phyloP scores from a whole-genome alignment of 129 eudicot species.

The Flaveria sonorensis region DNA sequence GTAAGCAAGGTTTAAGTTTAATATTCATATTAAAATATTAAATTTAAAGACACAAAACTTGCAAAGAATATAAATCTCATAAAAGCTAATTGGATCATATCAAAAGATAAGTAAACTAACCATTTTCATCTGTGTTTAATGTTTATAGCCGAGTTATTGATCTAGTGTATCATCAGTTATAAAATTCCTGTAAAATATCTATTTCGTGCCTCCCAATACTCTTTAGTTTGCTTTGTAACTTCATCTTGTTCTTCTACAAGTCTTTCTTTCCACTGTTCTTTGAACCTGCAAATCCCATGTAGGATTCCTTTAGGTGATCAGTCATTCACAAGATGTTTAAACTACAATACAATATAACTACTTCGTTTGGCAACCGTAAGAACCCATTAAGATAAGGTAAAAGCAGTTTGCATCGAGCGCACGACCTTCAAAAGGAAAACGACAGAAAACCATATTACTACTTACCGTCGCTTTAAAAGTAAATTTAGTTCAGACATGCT shows the following conservation, averaged over 20 bases:
- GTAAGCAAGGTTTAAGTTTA: too few species aligned
- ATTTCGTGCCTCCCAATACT: constrained; percentile 47
- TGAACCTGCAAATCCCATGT: constrained; percentile 42
- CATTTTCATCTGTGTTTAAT: background rate
- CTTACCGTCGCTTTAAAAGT: constrained; percentile 55
- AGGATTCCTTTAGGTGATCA: background rate
- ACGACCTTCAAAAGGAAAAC: background rate
- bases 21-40: background rate
- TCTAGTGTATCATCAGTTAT: too few species aligned
- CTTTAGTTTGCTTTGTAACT: constrained; percentile 50
- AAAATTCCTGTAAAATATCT: constrained; percentile 45
- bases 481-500: constrained; percentile 53
- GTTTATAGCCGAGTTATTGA: too few species aligned
- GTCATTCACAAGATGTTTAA: background rate
- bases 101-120: background rate
- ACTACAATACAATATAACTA: too few species aligned
- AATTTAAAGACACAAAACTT: background rate
- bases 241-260: constrained; percentile 43
- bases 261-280: constrained; percentile 59
- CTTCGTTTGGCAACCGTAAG: too few species aligned
- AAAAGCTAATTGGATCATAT: background rate
- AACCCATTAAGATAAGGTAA: too few species aligned
- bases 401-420: too few species aligned
- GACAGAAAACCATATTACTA: background rate
- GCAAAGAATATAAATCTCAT: background rate